Conservation (phyloP, 495 filamentous ascomycete species). For the Penicillium canariense region DNA sequence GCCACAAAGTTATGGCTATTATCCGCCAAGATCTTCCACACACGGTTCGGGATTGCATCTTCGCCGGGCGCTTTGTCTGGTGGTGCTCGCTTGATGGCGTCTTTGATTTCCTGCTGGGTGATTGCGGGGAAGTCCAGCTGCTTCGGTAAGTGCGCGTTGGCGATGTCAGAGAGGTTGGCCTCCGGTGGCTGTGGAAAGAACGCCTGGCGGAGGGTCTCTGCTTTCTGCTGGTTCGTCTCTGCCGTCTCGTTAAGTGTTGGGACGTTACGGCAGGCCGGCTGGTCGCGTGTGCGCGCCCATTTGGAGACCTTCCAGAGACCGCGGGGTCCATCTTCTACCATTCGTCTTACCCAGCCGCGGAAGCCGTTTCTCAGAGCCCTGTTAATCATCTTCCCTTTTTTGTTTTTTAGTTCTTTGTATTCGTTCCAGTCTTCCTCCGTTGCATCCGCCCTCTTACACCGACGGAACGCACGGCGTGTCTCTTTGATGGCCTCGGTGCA, state of each 20-base stretch:
- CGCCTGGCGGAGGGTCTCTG: conserved; percentile 6
- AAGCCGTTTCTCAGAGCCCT: neutral
- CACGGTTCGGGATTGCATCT: no score
- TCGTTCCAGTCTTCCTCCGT: neutral
- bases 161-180: conserved; percentile 26
- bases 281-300: conserved; percentile 9
- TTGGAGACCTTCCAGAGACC: conserved; percentile 14
- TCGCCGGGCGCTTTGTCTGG: no score
- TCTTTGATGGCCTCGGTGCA: conserved; percentile 12
- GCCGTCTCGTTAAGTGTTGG: conserved; percentile 11
- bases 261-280: conserved; percentile 1
- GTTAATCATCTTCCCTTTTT: neutral
- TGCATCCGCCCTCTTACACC: neutral
- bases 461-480: neutral
- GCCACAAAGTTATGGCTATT: no score
- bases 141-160: no score
- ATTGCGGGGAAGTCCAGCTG: neutral
- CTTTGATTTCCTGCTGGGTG: neutral
- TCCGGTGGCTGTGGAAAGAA: conserved; percentile 25
- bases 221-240: conserved; percentile 20
- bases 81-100: conserved; percentile 14
- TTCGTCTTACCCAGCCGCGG: neutral
- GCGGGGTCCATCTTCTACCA: conserved; percentile 5
- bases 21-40: no score
- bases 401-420: neutral